Evolutionary conservation across 2,329 filamentous ascomycete species (phyloP), one percentile per base, ranked within the genome.

Genomic region (Colletotrichum spaethianum): DNA sequence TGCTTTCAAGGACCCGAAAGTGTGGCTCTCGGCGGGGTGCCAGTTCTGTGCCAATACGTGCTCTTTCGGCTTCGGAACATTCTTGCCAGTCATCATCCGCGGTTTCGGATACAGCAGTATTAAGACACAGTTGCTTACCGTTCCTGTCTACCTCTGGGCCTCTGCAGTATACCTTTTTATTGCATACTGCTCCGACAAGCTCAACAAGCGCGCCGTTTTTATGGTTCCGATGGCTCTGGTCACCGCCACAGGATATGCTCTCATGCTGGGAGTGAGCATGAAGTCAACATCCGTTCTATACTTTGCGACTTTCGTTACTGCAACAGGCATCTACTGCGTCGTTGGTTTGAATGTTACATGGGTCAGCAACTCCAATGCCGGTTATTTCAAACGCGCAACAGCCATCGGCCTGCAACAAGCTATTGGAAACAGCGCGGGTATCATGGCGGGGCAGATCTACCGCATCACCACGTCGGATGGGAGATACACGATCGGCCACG

Each of bases 31-130:
- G 63, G 84, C 83, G 8, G 73, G 78, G 18, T 86, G 86, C 28
- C 86, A 88, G 63, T 88, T 89, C 76, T 88, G 85, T 63, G 84
- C 86, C 63, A 85, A 88, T 70, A 86, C 86, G n/a, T 79, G 87
- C 53, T 80, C 87, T 0, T 90, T 89, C 74, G 88, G 87, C 18
- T 89, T 90, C 77, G 86, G 83, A 68, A 90, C 87, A 8, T 90
- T 90, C 76, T 78, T 90, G 8, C 89, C 89, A 1, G 85, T 85
- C 1, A 90, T 91, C 73, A 81, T 90, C 50, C 81, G 83, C 52
- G 82, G 82, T 18, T 85, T 89, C 76, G 87, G 87, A 3, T 89
- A 88, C 75, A 78, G 81, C 59, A 83, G 82, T 20, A 79, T 89
- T 23, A 80, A 86, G 75, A 84, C 85, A 11, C 87, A 90, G 69